Evolutionary conservation across 495 filamentous ascomycete species (phyloP).

Genomic region (Mytilinidion resinicola): DNA sequence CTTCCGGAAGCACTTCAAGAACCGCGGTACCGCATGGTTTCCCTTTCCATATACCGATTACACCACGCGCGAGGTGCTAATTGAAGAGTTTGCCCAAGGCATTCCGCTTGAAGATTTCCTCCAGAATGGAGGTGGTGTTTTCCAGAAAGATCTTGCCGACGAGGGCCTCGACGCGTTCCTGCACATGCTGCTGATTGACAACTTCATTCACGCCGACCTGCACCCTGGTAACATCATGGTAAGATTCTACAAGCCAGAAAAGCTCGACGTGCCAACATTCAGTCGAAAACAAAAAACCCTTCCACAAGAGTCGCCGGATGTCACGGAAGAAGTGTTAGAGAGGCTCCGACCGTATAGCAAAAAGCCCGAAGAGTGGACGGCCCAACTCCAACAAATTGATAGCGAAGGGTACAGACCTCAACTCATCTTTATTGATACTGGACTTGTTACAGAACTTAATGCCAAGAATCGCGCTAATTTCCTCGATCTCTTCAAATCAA

Average conservation of each 20-base stretch:
- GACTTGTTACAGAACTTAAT: slow-evolving; percentile 91
- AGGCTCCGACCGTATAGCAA: slow-evolving; percentile 67
- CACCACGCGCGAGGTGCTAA: slow-evolving; percentile 82
- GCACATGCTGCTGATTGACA: slow-evolving; percentile 95
- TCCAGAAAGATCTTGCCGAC: slow-evolving; percentile 88
- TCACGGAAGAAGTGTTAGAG: slow-evolving; percentile 77
- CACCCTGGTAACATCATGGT: slow-evolving; percentile 99
- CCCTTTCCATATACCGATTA: slow-evolving; percentile 89
- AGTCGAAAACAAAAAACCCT: slow-evolving; percentile 34
- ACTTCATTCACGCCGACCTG: slow-evolving; percentile 97
- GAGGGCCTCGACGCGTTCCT: slow-evolving; percentile 97
- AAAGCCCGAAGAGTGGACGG: slow-evolving; percentile 60
- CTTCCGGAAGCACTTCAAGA: slow-evolving; percentile 87
- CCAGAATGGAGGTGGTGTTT: slow-evolving; percentile 83
- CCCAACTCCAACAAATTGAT: slow-evolving; percentile 71
- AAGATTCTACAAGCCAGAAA: slow-evolving; percentile 83
- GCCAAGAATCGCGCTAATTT: slow-evolving; percentile 82
- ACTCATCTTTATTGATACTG: slow-evolving; percentile 95
- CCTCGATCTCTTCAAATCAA: slow-evolving; percentile 88
- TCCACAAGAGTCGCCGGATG: slow-evolving; percentile 50
- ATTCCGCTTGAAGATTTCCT: slow-evolving; percentile 88
- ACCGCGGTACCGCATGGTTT: slow-evolving; percentile 88
- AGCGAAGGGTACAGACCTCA: slow-evolving; percentile 88
- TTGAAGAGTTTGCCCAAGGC: slow-evolving; percentile 94
- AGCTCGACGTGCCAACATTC: slow-evolving; percentile 57